Conservation (phyloP, 78 protist species). For the Protostelium mycophagum region DNA sequence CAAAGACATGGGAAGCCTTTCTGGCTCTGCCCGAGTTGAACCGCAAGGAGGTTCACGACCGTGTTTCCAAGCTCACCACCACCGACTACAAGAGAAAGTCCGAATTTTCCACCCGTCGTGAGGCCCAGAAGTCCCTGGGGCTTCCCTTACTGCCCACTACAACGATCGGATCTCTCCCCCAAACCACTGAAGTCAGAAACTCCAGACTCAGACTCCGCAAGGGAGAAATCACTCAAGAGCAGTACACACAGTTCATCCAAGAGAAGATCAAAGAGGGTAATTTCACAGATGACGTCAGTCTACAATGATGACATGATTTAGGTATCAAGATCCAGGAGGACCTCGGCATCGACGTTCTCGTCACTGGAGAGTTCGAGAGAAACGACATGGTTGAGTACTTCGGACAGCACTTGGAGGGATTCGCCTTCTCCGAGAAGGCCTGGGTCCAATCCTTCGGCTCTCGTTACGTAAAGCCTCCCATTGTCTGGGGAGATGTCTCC, state of each 20-base stretch:
- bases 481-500: conserved; percentile 72
- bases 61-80: conserved; percentile 29
- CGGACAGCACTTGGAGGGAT: conserved; percentile 66
- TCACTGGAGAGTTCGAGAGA: conserved; percentile 77
- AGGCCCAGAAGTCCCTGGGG: conserved; percentile 17
- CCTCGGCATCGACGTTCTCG: conserved; percentile 71
- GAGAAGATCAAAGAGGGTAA: conserved; percentile 28
- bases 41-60: conserved; percentile 10
- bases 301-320: neutral
- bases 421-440: conserved; percentile 64
- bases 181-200: conserved; percentile 62
- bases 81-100: conserved; percentile 44
- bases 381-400: conserved; percentile 82
- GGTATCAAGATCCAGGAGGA: conserved; percentile 58
- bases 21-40: conserved; percentile 12
- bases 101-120: conserved; percentile 24
- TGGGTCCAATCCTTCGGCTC: conserved; percentile 80
- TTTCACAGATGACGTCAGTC: neutral
- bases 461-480: conserved; percentile 79
- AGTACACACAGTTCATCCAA: conserved; percentile 44
- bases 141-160: conserved; percentile 75
- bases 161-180: conserved; percentile 85
- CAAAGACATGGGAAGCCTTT: neutral
- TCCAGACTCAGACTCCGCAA: conserved; percentile 26
- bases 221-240: conserved; percentile 32